Evolutionary conservation across 1,284 basidiomycete species (phyloP), one percentile per base, ranked within the genome.

Genomic region (Malassezia caprae): DNA sequence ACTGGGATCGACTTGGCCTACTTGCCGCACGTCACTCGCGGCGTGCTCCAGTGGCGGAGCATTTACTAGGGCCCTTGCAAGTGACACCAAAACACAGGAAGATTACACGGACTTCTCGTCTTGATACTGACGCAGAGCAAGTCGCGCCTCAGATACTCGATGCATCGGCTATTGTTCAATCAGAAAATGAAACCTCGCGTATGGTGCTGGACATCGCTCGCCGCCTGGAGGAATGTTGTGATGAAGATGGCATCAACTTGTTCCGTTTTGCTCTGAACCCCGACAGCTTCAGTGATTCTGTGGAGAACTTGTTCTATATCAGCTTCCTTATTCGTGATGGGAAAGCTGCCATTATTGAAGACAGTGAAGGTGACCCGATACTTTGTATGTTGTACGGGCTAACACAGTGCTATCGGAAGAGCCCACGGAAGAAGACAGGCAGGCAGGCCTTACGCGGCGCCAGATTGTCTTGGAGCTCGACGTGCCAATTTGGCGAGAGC

Each of bases 281-380:
- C 7, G 75, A 83, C 30, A 85, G 88, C 64, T 94, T 89, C 68
- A 84, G 84, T 0, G 90, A 94, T 72, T 88, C 88, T 0, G 87
- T 94, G 19, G 90, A 94, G 76, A 94, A 94, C 70, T 78, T 93
- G 19, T 94, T 94, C 73, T 88, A 93, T 67, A 79, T 93, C 1
- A 90, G 89, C 0, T 94, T 94, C 76, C 78, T 91, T 49, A 85
- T 94, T 46, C 80, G 86, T 42, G 88, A 93, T 64, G 87, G 85
- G 12, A 83, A 82, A 67, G 87, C 84, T 44, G 82, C 62, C 4
- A 53, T 74, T 21, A 47, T 60, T 7, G 31, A 81, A 81, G 40
- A 78, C 42, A 78, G 82, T 4, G 77, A 84, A 0, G 84, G 83
- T 1, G 85, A 87, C 65, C 85, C 85, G 3, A 76, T 84, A 7